A percentile compares a stretch with the other conserved stretches of the same genome.
Evolutionary conservation across 768 basidiomycete genomes (phyloP).

Genomic region (Macrolepiota fuliginosa): DNA sequence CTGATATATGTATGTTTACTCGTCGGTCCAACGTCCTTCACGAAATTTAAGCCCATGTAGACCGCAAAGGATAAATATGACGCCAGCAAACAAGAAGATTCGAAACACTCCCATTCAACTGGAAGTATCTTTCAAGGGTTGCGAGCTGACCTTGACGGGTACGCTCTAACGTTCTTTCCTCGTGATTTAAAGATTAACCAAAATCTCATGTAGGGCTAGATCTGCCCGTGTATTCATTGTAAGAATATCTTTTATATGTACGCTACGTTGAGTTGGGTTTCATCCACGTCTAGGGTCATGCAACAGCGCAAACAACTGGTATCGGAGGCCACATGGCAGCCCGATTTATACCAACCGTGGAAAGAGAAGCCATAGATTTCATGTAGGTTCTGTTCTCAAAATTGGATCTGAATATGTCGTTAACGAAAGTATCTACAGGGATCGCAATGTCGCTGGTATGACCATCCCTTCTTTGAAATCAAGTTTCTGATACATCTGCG

Average conservation of each 20-base stretch:
- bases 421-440: slow-evolving; percentile 39
- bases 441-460: slow-evolving; percentile 76
- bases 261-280: not conserved
- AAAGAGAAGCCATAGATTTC: slow-evolving; percentile 89
- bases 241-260: slow-evolving; percentile 19
- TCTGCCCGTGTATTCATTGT: slow-evolving; percentile 85
- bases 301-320: slow-evolving; percentile 92
- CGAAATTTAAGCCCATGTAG: slow-evolving; percentile 22
- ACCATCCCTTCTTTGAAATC: slow-evolving; percentile 10
- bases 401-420: not conserved
- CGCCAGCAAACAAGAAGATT: slow-evolving; percentile 66
- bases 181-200: not conserved
- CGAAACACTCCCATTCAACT: slow-evolving; percentile 51
- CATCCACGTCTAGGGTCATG: slow-evolving; percentile 60
- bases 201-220: slow-evolving; percentile 45
- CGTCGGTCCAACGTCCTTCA: not conserved
- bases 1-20: slow-evolving; percentile 72
- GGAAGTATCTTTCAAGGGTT: slow-evolving; percentile 88
- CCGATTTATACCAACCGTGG: slow-evolving; percentile 93
- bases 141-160: slow-evolving; percentile 85
- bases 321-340: slow-evolving; percentile 63
- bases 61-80: slow-evolving; percentile 84
- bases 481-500: slow-evolving; percentile 8
- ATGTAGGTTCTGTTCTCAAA: slow-evolving; percentile 48
- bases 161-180: slow-evolving; percentile 17